These are phyloP conservation scores for Fusarium mangiferae DNA, from an alignment of 2,329 filamentous ascomycete genomes.

Conservation along the genomic window DNA sequence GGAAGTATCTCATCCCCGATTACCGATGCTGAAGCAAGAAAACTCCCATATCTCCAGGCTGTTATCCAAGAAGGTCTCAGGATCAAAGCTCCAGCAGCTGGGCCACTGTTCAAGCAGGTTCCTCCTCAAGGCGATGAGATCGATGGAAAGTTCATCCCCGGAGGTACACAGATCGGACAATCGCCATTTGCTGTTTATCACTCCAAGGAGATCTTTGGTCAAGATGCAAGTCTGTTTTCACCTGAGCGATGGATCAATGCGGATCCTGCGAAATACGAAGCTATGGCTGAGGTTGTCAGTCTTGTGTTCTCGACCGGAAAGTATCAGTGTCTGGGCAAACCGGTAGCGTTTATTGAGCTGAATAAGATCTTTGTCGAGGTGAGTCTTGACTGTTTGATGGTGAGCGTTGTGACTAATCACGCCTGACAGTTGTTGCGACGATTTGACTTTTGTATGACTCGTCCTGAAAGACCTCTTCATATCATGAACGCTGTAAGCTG, in stretches of 20 bases:
- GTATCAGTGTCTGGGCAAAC: constrained; percentile 53
- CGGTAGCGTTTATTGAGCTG: constrained; percentile 52
- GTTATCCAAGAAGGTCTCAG: constrained; percentile 61
- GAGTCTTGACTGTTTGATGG: not conserved
- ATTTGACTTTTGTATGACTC: constrained; percentile 21
- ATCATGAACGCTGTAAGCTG: constrained; percentile 21
- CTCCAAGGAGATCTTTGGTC: constrained; percentile 47
- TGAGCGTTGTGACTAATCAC: not conserved
- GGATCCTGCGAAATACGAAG: constrained; percentile 39
- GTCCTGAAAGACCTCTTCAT: constrained; percentile 15
- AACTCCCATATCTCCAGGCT: constrained; percentile 60
- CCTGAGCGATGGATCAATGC: constrained; percentile 54
- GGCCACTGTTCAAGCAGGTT: constrained; percentile 49
- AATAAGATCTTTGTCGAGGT: constrained; percentile 55
- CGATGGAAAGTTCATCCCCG: constrained; percentile 53
- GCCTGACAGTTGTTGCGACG: constrained; percentile 17
- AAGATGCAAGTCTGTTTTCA: constrained; percentile 47
- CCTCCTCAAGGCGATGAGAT: constrained; percentile 43
- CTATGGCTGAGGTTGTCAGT: constrained; percentile 50
- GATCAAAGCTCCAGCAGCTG: constrained; percentile 56
- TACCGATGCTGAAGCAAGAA: constrained; percentile 49
- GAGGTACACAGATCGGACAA: constrained; percentile 46
- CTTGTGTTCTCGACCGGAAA: constrained; percentile 53
- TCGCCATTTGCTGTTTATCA: constrained; percentile 48
- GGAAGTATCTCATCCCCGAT: constrained; percentile 34